Base-by-base conservation (phyloP, 2,329 filamentous ascomycete genomes). In the Aspergillus pseudoglaucus region DNA sequence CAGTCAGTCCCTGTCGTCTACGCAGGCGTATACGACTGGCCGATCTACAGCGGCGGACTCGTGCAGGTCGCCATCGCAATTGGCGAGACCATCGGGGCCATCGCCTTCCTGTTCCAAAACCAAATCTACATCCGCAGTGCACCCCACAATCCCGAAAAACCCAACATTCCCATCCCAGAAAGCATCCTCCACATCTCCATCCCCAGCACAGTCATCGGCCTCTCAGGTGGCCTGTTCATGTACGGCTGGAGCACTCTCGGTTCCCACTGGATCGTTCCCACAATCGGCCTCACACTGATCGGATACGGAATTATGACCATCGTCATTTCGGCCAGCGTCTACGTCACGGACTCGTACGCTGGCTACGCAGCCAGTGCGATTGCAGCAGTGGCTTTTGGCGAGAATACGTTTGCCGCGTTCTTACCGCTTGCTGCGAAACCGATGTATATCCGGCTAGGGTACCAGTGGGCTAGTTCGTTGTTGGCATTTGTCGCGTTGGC, bases 401-500 rank as follows among this genome's bases (percentile, higher is more conserved):
- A 45, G 32, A 45, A 45, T n/a, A 45, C 43, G 14, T 45, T 45
- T 23, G 43, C 43, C 4, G 43, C 43, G 4, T 45, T 45, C 15
- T 15, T 45, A 23, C 43, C 43, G n/a, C 18, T 45, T 8, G 43
- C 43, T 15, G 43, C 43, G 15, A 45, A 45, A 15, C 43, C 43
- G 12, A 45, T 45, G 43, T 45, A 45, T 9, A 33, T 45, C 18
- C 30, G 43, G 12, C 10, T 45, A 12, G 43, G 43, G 18, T 38
- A 33, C 12, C 30, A 32, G n/a, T 45, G 43, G 43, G 43, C 43
- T 9, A 45, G 43, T 23, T 35, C 27, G 8, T 38, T 45, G 20
- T 9, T 45, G 32, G 43, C 32, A 3, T 45, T 45, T 38, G n/a
- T 45, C 14, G 43, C 43, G 12, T 20, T 45, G 18, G 43, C 32